phyloP scores from a whole-genome alignment of 2,329 filamentous ascomycete species.

The Escovopsis sp. region DNA sequence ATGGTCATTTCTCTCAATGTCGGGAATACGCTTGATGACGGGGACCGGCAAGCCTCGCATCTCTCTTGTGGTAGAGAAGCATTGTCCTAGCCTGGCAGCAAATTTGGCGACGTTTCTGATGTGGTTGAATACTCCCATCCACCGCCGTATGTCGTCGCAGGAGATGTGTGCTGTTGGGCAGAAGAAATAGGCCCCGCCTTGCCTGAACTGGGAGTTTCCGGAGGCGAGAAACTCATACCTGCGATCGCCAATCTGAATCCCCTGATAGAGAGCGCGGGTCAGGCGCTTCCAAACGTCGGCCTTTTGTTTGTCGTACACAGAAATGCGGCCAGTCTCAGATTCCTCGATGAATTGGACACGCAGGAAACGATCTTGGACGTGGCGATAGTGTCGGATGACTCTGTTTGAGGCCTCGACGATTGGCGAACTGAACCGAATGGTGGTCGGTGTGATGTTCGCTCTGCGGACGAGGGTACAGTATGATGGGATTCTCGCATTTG shows the following conservation, averaged over 20 bases:
- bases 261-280: constrained; percentile 55
- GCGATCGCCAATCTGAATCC: constrained; percentile 69
- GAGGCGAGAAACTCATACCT: constrained; percentile 85
- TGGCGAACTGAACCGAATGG: constrained; percentile 63
- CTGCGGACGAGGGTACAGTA: constrained; percentile 67
- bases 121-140: constrained; percentile 75
- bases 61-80: constrained; percentile 81
- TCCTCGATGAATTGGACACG: constrained; percentile 87
- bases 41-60: constrained; percentile 50
- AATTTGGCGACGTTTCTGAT: constrained; percentile 82
- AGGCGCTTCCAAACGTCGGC: constrained; percentile 64
- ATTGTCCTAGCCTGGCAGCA: constrained; percentile 79
- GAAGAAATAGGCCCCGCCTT: constrained; percentile 89
- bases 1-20: constrained; percentile 53
- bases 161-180: constrained; percentile 51
- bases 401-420: constrained; percentile 78
- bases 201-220: constrained; percentile 87
- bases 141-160: constrained; percentile 62
- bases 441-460: constrained; percentile 70
- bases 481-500: constrained; percentile 41
- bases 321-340: constrained; percentile 43
- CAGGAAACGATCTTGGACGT: constrained; percentile 63
- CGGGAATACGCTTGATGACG: constrained; percentile 45
- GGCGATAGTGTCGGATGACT: constrained; percentile 59
- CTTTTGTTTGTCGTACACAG: constrained; percentile 35